Base-by-base conservation (phyloP, 2,329 filamentous ascomycete species). In the Alternaria metachromatica region DNA sequence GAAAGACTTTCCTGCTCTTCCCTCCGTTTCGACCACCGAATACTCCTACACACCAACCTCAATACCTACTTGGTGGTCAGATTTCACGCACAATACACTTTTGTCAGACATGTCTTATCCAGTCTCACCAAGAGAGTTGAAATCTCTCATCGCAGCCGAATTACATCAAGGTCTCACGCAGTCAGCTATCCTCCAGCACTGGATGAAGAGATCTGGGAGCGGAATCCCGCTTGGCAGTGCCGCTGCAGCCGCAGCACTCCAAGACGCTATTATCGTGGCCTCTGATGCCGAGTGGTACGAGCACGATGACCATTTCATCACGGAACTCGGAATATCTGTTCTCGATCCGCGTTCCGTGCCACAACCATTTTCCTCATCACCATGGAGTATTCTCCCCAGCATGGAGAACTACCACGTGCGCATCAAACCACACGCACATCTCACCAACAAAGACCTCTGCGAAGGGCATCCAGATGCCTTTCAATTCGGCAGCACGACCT, bases 261-360 rank as follows among this genome's bases (percentile, higher is more conserved):
- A 37, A 18, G 46, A 70, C 15, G 65, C 67, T 3, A 37, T 70
- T 7, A 58, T 73, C 10, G 54, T 73, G 5, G 63, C 61, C 3
- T 23, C 69, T 6, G 69, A 72, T 28, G 60, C 54, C 3, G 71
- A 73, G 30, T 73, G 68, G 69, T 72, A 50, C 23, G 68, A 72
- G 44, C 56, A 65, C 10, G 60, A 60, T 20, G n/a, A 49, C 1
- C 18, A 33, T 2, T 30, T 56, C 21, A 63, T 71, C 41, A 73
- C 71, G 2, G 71, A 73, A 30, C 30, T 73, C 4, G 71, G 71
- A 1, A 20, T 69, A 10, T 63, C 63, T 6, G 55, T 72, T 12
- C 33, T 69, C 2, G 62, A 58, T 18, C 57, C 64, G 11, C 53
- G 28, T 54, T 58, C 20, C 18, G 8, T 12, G n/a, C 26, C 12